Base-by-base conservation (phyloP, 2,329 filamentous ascomycete genomes). In the Alternaria ventricosa region DNA sequence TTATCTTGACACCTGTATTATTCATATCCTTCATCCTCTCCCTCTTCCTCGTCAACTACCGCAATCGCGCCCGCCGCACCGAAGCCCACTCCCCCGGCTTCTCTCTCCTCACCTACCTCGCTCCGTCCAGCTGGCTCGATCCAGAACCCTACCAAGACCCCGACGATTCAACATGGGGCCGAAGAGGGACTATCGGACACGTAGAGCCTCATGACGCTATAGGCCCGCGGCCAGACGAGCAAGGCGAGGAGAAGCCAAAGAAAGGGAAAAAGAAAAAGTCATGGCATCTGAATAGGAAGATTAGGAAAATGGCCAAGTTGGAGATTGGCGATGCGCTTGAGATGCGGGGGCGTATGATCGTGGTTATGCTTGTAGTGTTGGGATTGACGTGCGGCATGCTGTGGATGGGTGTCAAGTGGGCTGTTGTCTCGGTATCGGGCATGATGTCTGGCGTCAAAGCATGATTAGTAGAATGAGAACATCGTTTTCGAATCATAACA, bases 11-110 rank as follows among this genome's bases (percentile, higher is more conserved):
- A 0, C 89, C 90, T 8, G 69, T 92, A 65, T 84, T 88, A 67
- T 87, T 91, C 75, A 81, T 88, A 55, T 86, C 88, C 22, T 91
- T 92, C 79, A 76, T 92, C 45, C 49, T 91, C 67, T 91, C 89
- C 2, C 85, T 92, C 49, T 84, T 85, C 74, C 78, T 90, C 55
- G 84, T 92, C 46, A 89, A 92, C 80, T 80, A 85, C 55, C 83
- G 83, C 61, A 88, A 84, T 79, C 87, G 71, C 72, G 83, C 72
- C 74, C 83, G 77, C 83, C 88, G 78, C 79, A 81, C 71, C 65
- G 77, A 70, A 41, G 68, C 74, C 6, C 64, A 69, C 50, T 61
- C 77, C 78, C 61, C 68, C 56, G 66, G 51, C 45, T 65, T 57
- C 7, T 71, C 70, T 12, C 58, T 70, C 63, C 64, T 69, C 28